phyloP scores from a whole-genome alignment of 306 rosid species.

The Glycine tomentella region DNA sequence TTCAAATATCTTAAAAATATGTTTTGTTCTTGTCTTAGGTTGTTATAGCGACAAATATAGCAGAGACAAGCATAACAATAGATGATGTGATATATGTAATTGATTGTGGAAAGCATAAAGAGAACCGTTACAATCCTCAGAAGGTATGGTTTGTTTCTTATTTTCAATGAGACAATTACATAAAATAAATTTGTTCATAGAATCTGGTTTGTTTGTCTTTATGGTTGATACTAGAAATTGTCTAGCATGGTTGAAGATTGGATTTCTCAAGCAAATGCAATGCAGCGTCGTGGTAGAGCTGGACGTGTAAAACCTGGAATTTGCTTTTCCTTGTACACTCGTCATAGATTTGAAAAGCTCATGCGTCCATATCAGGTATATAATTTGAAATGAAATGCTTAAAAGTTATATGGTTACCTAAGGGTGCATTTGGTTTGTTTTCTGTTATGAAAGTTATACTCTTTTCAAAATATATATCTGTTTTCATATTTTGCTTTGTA shows the following conservation, averaged over 20 bases:
- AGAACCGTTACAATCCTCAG: constrained; percentile 94
- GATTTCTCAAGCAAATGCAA: constrained; percentile 97
- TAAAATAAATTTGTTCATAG: background rate
- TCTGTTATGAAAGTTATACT: background rate
- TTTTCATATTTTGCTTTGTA: background rate
- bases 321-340: constrained; percentile 87
- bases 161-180: background rate
- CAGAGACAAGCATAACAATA: constrained; percentile 97
- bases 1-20: too few relatives aligned
- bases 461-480: background rate
- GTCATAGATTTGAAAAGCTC: constrained; percentile 84
- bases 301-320: constrained; percentile 97
- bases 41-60: constrained; percentile 93
- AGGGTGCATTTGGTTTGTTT: constrained; percentile 7
- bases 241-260: constrained; percentile 99
- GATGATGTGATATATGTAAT: constrained; percentile 93
- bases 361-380: constrained; percentile 94
- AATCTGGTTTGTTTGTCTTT: constrained; percentile 39
- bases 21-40: constrained; percentile 62
- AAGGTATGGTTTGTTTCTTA: constrained; percentile 65
- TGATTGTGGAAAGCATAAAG: constrained; percentile 94
- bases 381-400: constrained; percentile 23
- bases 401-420: background rate
- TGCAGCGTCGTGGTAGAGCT: constrained; percentile 96
- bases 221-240: constrained; percentile 71